phyloP scores from a whole-genome alignment of 2,329 filamentous ascomycete genomes.

The Hypoxylon sp. region DNA sequence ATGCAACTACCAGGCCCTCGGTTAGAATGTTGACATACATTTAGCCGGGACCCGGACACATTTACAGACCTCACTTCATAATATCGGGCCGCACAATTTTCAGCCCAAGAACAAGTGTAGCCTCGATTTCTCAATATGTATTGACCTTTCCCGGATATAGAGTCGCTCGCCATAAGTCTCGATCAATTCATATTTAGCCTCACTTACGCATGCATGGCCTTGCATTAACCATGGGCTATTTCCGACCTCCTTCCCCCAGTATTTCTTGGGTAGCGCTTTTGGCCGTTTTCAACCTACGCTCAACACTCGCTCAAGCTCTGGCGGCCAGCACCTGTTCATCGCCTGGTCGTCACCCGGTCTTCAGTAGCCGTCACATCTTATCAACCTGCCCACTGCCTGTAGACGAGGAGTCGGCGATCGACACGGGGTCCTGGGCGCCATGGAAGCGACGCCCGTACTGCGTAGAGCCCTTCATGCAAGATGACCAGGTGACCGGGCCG shows the following conservation, averaged over 20 bases:
- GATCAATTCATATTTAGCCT: neutral
- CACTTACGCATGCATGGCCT: neutral
- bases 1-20: neutral
- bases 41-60: conserved; percentile 42
- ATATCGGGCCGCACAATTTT: neutral
- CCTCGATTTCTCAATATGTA: neutral
- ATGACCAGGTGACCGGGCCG: conserved; percentile 23
- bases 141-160: too few relatives aligned
- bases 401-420: conserved; percentile 37
- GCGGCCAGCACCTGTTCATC: conserved; percentile 23
- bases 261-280: neutral
- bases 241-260: neutral
- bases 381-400: conserved; percentile 33
- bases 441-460: conserved; percentile 42
- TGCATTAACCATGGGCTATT: conserved; percentile 6
- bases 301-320: conserved; percentile 4
- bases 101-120: neutral
- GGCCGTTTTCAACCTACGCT: neutral
- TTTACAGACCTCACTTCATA: conserved; percentile 24
- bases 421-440: conserved; percentile 32
- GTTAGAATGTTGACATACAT: conserved; percentile 10
- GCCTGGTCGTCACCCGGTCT: neutral
- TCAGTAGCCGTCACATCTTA: neutral
- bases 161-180: neutral
- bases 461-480: conserved; percentile 30